Base-by-base conservation (phyloP, 2,329 filamentous ascomycete genomes). In the Pseudocercospora fijiensis region DNA sequence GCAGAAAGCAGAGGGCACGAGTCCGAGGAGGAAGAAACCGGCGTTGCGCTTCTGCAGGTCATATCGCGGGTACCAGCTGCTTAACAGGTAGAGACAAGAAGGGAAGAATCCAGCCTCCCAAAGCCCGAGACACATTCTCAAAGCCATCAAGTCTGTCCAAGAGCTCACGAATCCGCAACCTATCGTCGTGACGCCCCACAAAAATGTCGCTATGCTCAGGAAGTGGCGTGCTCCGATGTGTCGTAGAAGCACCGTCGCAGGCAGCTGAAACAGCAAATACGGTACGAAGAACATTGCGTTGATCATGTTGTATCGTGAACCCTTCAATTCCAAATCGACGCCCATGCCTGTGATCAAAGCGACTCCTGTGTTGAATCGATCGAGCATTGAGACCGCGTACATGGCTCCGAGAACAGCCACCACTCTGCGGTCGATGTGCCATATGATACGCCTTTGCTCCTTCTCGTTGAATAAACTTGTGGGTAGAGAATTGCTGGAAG, bases 1-100 rank as follows among this genome's bases (percentile, higher is more conserved):
- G 0, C 79, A 80, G 59, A 84, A 81, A 0, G 80, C 81, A 22
- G 82, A 81, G 0, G 82, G 80, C 45, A 84, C 72, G 55, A 77
- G 10, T 62, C 71, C 47, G 58, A 65, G 27, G 10, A 63, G 65
- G 28, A 71, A 67, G 47, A 71, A 72, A 1, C 66, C 59, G 1
- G 71, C 70, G 16, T 70, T 67, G 0, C 80, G 77, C 51, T 76
- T 78, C 67, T 67, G 67, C 4, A 68, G 74, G 57, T 80, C 77
- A 41, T 75, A 74, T 5, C 79, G 75, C 2, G 76, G 77, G 57
- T 82, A 83, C 77, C 80, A 83, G 63, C 80, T 72, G 0, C 78
- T 79, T 30, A 81, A 76, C 37, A 81, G 81, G 62, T 80, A 70
- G 2, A 80, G 24, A 75, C 65, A 62, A 5, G 61, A 66, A 4